Evolutionary conservation across 169 alveolate species (phyloP).

Genomic region (Cryptosporidium ubiquitum): DNA sequence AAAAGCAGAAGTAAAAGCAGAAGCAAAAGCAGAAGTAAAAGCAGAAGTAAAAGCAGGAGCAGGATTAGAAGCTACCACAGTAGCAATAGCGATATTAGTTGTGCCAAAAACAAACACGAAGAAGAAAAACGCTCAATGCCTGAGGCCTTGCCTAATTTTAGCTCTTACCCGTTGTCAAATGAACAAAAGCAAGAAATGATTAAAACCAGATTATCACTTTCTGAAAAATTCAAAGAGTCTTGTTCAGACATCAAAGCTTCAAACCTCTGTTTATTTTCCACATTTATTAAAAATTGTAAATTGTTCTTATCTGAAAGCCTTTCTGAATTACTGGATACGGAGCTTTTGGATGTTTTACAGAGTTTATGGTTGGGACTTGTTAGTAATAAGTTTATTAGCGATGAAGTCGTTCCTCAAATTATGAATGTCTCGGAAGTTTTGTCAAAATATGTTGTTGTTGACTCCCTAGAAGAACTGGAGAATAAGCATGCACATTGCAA

Average conservation of each 20-base stretch:
- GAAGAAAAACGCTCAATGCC: background rate
- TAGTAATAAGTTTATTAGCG: background rate
- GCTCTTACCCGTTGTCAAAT: background rate
- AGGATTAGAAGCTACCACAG: background rate
- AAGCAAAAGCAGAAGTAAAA: background rate
- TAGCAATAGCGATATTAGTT: background rate
- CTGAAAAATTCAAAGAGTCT: background rate
- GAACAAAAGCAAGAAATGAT: background rate
- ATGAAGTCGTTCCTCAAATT: background rate
- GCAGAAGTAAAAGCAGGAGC: background rate
- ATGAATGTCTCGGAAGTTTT: background rate
- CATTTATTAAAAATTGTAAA: background rate
- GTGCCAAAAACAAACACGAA: background rate
- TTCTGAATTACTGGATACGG: background rate
- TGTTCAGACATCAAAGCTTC: background rate
- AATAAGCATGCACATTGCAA: background rate
- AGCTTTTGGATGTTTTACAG: background rate
- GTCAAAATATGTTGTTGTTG: background rate
- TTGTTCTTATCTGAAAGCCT: background rate
- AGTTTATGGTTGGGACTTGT: background rate
- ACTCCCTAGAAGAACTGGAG: background rate
- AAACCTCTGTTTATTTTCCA: background rate
- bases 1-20: background rate
- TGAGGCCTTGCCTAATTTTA: too few relatives aligned
- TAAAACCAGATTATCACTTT: background rate